phyloP scores from a whole-genome alignment of 352 stramenopile genomes.

The Pythium guiyangense region DNA sequence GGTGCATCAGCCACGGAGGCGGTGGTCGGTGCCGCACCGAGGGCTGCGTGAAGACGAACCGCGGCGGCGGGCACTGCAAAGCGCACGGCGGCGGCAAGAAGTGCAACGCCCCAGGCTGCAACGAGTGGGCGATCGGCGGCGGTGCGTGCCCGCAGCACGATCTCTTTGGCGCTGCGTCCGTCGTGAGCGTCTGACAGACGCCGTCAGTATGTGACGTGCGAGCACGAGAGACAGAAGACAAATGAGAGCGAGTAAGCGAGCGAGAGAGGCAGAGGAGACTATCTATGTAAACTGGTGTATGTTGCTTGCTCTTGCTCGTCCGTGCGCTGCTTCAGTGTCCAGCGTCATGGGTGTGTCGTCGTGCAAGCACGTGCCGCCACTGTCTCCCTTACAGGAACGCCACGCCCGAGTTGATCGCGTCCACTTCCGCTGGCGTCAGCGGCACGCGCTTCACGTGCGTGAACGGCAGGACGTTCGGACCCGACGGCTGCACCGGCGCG shows the following conservation, averaged over 20 bases:
- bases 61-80: conserved; percentile 75
- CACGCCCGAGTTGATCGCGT: conserved; percentile 79
- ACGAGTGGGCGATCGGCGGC: conserved; percentile 68
- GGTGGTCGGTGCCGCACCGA: conserved; percentile 63
- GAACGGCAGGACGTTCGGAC: conserved; percentile 61
- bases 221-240: too few relatives aligned
- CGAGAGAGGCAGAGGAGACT: background rate
- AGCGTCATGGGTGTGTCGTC: background rate
- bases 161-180: conserved; percentile 34
- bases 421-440: conserved; percentile 56
- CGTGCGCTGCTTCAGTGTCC: background rate
- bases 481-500: conserved; percentile 46
- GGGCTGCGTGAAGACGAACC: conserved; percentile 69
- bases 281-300: conserved; percentile 7
- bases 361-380: background rate
- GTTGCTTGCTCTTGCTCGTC: background rate
- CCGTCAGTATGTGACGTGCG: background rate
- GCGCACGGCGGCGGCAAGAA: conserved; percentile 78
- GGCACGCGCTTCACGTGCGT: conserved; percentile 57
- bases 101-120: conserved; percentile 50
- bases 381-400: conserved; percentile 53
- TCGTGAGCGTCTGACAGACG: conserved; percentile 47
- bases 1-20: conserved; percentile 79
- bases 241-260: conserved; percentile 1
- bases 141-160: conserved; percentile 64